These are phyloP conservation scores for Mrakia hoshinonis DNA, from an alignment of 768 basidiomycete species.

Conservation along the genomic window DNA sequence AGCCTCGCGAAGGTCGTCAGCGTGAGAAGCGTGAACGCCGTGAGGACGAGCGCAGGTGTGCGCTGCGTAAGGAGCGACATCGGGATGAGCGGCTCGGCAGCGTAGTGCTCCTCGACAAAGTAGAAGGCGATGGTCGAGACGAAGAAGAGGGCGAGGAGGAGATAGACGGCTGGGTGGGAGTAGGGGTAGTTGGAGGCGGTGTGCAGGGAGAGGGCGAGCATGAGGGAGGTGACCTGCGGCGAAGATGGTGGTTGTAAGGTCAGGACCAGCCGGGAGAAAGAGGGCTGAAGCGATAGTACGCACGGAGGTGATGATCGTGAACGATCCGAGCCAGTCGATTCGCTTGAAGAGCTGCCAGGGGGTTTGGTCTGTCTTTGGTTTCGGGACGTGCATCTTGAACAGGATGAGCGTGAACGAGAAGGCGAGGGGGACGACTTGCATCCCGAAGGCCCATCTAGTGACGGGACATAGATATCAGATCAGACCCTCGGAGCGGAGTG, in stretches of 20 bases:
- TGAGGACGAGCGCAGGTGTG: slow-evolving; percentile 33
- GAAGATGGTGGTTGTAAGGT: not conserved
- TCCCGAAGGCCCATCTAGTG: not conserved
- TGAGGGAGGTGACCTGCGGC: slow-evolving; percentile 21
- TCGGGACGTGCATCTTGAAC: slow-evolving; percentile 34
- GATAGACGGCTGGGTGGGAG: slow-evolving; percentile 31
- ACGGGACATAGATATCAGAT: not conserved
- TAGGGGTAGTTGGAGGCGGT: slow-evolving; percentile 33
- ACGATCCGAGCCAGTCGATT: slow-evolving; percentile 36
- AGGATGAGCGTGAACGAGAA: slow-evolving; percentile 32
- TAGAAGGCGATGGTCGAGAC: slow-evolving; percentile 31
- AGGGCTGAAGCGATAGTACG: slow-evolving; percentile 26
- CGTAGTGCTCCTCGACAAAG: slow-evolving; percentile 32
- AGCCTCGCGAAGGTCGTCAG: slow-evolving; percentile 20
- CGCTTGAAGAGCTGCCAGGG: slow-evolving; percentile 10
- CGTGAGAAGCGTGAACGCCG: slow-evolving; percentile 22
- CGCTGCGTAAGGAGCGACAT: slow-evolving; percentile 31
- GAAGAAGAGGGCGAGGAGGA: slow-evolving; percentile 25
- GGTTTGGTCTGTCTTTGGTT: not conserved
- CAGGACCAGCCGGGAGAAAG: not conserved
- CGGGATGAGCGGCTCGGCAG: slow-evolving; percentile 35
- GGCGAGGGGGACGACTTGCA: slow-evolving; percentile 33
- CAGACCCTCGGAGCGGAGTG: not conserved
- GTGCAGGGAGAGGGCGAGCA: slow-evolving; percentile 32
- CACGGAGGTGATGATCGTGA: slow-evolving; percentile 33